These are phyloP conservation scores for Zelonia costaricensis DNA, from an alignment of 208 protist genomes.

Conservation along the genomic window DNA sequence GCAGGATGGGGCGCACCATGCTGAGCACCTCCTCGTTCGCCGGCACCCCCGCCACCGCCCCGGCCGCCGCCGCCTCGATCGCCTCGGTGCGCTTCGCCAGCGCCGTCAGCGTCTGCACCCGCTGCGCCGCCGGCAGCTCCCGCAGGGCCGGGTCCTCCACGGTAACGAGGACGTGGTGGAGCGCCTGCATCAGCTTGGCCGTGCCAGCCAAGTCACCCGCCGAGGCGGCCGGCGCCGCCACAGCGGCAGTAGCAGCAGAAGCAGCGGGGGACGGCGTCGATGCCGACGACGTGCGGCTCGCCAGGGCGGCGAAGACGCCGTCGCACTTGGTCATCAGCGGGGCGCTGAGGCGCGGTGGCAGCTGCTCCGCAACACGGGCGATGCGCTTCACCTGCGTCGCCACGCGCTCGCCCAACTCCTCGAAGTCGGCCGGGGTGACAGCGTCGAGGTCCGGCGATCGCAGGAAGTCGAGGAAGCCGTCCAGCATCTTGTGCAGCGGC, in stretches of 20 bases:
- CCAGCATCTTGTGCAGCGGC: constrained; percentile 62
- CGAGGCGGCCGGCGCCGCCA: too few relatives aligned
- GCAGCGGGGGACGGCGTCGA: background rate
- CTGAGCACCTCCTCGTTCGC: constrained; percentile 5
- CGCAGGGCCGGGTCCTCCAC: constrained; percentile 18
- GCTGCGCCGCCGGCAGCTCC: constrained; percentile 19
- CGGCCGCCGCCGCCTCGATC: constrained; percentile 12
- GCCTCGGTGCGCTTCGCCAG: constrained; percentile 5
- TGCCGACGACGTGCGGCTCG: background rate
- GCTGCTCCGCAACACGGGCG: constrained; percentile 29
- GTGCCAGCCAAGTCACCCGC: background rate
- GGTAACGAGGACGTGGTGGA: constrained; percentile 8
- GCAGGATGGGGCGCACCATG: constrained; percentile 16
- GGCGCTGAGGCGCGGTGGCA: constrained; percentile 38
- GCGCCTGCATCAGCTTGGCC: constrained; percentile 12
- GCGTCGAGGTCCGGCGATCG: constrained; percentile 30
- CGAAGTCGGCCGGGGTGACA: constrained; percentile 28
- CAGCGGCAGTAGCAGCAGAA: too few relatives aligned
- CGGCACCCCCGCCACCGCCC: background rate
- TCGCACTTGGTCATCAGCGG: constrained; percentile 55
- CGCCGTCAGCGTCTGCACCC: constrained; percentile 5
- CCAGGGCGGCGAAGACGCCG: constrained; percentile 25
- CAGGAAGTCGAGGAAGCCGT: constrained; percentile 59
- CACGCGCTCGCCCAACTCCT: constrained; percentile 35
- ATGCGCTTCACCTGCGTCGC: constrained; percentile 49